phyloP scores from a whole-genome alignment of 805 yeast genomes.

The Nakazawaea sp. region DNA sequence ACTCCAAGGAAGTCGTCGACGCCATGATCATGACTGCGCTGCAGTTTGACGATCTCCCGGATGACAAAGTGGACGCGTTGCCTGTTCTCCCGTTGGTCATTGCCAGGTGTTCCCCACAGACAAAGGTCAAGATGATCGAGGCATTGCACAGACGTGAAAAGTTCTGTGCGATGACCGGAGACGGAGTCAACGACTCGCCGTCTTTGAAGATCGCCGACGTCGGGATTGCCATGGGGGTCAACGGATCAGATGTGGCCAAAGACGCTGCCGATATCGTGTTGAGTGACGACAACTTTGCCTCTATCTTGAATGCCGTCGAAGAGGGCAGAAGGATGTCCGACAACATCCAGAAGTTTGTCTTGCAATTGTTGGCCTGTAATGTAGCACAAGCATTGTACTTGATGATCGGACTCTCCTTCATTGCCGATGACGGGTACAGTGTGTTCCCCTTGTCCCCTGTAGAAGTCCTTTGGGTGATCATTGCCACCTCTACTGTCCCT shows the following conservation, averaged over 20 bases:
- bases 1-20: conserved; percentile 45
- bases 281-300: conserved; percentile 73
- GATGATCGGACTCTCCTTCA: conserved; percentile 68
- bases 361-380: conserved; percentile 66
- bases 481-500: conserved; percentile 74
- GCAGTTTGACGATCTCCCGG: conserved; percentile 59
- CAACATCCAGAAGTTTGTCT: conserved; percentile 71
- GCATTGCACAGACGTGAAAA: conserved; percentile 59
- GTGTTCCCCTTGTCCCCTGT: conserved; percentile 82
- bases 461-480: conserved; percentile 74
- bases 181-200: conserved; percentile 80
- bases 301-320: conserved; percentile 70
- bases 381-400: conserved; percentile 64
- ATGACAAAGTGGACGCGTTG: conserved; percentile 51
- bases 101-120: conserved; percentile 80
- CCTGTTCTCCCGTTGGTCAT: conserved; percentile 71
- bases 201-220: conserved; percentile 71
- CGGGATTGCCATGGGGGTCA: conserved; percentile 79
- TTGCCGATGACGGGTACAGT: conserved; percentile 54
- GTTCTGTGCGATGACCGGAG: conserved; percentile 78
- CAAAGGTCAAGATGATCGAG: conserved; percentile 76
- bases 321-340: conserved; percentile 78
- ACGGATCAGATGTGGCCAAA: conserved; percentile 82
- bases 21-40: conserved; percentile 73
- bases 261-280: conserved; percentile 75